Conservation (phyloP, 371 early-diverging fungal genomes). For the Blakeslea trispora region DNA sequence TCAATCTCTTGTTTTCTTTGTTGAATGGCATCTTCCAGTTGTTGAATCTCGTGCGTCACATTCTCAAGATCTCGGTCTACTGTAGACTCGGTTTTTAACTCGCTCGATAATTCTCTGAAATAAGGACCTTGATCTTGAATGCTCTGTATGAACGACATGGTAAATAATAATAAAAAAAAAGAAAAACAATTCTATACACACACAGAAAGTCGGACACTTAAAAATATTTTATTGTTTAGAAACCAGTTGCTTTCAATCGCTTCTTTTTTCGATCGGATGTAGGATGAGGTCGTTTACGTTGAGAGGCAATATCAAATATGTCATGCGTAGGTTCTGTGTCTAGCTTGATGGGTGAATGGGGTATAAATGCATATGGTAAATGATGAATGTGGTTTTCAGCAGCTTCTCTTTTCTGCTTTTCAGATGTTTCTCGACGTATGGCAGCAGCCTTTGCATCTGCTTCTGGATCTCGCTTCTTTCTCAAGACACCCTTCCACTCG, state of each 20-base stretch:
- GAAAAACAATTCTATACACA: too few relatives aligned
- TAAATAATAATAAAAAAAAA: slow-evolving; percentile 2
- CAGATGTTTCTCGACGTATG: background rate
- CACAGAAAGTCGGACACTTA: background rate
- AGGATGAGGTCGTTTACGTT: too few relatives aligned
- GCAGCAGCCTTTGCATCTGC: background rate
- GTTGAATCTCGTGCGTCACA: background rate
- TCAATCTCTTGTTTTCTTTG: slow-evolving; percentile 16
- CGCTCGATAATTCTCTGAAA: slow-evolving; percentile 9
- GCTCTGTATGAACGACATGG: slow-evolving; percentile 20
- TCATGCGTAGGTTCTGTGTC: too few relatives aligned
- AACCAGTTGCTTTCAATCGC: too few relatives aligned
- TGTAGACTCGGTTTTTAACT: slow-evolving; percentile 11
- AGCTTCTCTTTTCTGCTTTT: background rate
- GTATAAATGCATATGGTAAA: too few relatives aligned
- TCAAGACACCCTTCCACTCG: background rate
- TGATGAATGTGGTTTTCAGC: too few relatives aligned
- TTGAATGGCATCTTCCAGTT: background rate
- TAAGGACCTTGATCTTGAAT: slow-evolving; percentile 27
- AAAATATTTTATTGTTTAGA: background rate
- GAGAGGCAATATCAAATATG: too few relatives aligned
- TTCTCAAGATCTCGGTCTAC: slow-evolving; percentile 6
- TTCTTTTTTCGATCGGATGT: too few relatives aligned
- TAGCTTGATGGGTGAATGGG: too few relatives aligned
- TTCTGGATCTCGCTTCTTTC: background rate